Evolutionary conservation across 352 stramenopile species (phyloP), one percentile per base, ranked within the genome.

Genomic region (Pythium plurisporium): DNA sequence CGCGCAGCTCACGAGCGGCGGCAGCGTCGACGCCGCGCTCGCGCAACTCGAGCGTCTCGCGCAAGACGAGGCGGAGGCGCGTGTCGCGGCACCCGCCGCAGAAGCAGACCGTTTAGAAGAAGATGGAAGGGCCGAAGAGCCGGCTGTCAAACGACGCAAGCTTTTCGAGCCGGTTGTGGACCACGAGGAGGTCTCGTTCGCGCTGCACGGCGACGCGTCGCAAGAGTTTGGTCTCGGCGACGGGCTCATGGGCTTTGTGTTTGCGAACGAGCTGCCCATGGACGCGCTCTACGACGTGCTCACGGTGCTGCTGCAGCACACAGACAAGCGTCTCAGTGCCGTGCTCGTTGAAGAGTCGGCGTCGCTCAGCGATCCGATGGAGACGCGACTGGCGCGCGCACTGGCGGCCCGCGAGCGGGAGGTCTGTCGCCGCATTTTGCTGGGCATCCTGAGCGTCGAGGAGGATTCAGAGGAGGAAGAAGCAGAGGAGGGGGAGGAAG

Each of bases 221-320:
- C 55, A 60, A 22, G 76, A 89, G 47, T 91, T 86, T 37, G 81
- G 81, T 8, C 74, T 91, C 15, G 64, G 64, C 17, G 78, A 89
- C n/a, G 69, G 69, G 31, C 55, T 91, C 55, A 62, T 87, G 58
- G 76, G 62, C 43, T 91, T 84, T 57, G 74, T 91, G 17, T 72
- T 87, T 50, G 71, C 68, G 17, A 67, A 74, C 15, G 55, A 69
- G 22, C 58, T 87, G 25, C 70, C 81, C 7, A 59, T 69, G n/a
- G 81, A 89, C 7, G 61, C 70, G 30, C 72, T 91, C 45, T 78
- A 91, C 55, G 81, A 91, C 36, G 81, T 72, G 17, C 59, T 91
- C 40, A 71, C 70, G 2, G 69, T 80, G 54, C 45, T 89, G 52
- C 55, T 91, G 26, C 78, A 80, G 50, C 60, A 74, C 17, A 83